These are phyloP conservation scores for Echria macrotheca DNA, from an alignment of 495 filamentous ascomycete species.

Conservation along the genomic window DNA sequence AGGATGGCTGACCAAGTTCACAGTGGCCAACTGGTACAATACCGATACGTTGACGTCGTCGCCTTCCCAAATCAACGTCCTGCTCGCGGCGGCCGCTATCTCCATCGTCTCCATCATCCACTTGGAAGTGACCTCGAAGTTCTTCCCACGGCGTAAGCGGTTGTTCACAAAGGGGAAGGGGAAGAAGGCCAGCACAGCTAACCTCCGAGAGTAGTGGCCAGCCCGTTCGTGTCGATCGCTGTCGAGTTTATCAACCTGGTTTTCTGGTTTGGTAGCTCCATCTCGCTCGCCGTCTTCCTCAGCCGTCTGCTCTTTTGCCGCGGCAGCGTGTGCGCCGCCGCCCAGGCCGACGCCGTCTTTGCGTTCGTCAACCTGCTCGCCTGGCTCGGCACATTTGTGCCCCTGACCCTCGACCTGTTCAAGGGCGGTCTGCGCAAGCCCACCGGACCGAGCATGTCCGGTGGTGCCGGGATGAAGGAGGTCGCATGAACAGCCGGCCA, in stretches of 20 bases:
- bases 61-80: constrained; percentile 62
- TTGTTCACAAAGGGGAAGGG: too few relatives aligned
- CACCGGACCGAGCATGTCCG: constrained; percentile 7
- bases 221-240: constrained; percentile 54
- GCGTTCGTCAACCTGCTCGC: constrained; percentile 36
- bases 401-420: constrained; percentile 33
- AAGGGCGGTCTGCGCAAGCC: constrained; percentile 29
- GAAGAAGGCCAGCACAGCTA: constrained; percentile 1
- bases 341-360: constrained; percentile 44
- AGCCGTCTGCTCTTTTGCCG: constrained; percentile 48
- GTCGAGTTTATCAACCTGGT: constrained; percentile 63
- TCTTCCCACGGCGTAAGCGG: constrained; percentile 37
- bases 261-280: constrained; percentile 79
- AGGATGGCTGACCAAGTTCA: too few relatives aligned
- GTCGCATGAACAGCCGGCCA: background rate
- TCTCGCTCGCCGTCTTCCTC: constrained; percentile 64
- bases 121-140: constrained; percentile 59
- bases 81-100: constrained; percentile 63
- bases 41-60: constrained; percentile 37
- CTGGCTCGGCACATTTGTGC: constrained; percentile 37
- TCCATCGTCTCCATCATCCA: constrained; percentile 60
- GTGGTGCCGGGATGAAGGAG: background rate
- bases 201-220: constrained; percentile 39
- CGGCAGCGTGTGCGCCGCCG: constrained; percentile 44
- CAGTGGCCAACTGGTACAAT: constrained; percentile 51